Evolutionary conservation across 2,329 filamentous ascomycete genomes (phyloP).

Genomic region (Stylonectria norvegica): DNA sequence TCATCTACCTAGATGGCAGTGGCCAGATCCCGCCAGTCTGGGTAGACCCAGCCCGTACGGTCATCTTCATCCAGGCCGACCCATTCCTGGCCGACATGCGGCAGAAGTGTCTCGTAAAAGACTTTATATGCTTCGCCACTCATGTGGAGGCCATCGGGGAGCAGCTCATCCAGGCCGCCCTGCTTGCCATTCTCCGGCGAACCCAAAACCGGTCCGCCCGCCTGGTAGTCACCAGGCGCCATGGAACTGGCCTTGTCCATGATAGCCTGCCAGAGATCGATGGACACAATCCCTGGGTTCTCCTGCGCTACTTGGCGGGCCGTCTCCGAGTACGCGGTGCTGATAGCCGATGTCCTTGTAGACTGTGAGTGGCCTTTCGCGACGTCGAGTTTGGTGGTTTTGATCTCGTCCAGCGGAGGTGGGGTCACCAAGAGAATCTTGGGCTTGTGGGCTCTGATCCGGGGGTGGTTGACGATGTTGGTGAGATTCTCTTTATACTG

Average conservation of each 20-base stretch:
- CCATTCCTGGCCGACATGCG: conserved; percentile 48
- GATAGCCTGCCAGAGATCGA: conserved; percentile 78
- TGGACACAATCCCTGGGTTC: conserved; percentile 62
- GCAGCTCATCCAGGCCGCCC: conserved; percentile 48
- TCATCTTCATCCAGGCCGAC: conserved; percentile 34
- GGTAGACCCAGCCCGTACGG: conserved; percentile 42
- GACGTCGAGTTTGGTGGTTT: conserved; percentile 48
- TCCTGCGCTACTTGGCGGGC: conserved; percentile 66
- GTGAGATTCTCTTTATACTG: conserved; percentile 70
- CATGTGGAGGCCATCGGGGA: conserved; percentile 59
- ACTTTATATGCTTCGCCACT: conserved; percentile 51
- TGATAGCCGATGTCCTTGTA: conserved; percentile 46
- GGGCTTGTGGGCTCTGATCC: conserved; percentile 65
- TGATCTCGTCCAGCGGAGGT: conserved; percentile 77
- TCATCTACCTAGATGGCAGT: background rate
- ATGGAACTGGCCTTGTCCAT: conserved; percentile 65
- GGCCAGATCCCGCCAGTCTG: conserved; percentile 44
- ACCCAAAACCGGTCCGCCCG: conserved; percentile 46
- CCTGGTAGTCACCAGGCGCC: conserved; percentile 55
- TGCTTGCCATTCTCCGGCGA: conserved; percentile 47
- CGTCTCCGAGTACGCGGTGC: conserved; percentile 55
- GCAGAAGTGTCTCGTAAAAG: conserved; percentile 46
- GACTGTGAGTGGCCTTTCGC: conserved; percentile 42
- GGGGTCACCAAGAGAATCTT: conserved; percentile 77
- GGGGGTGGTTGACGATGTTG: conserved; percentile 68